These are phyloP conservation scores for Cladobotryum protrusum DNA, from an alignment of 2,329 filamentous ascomycete genomes.

Conservation along the genomic window DNA sequence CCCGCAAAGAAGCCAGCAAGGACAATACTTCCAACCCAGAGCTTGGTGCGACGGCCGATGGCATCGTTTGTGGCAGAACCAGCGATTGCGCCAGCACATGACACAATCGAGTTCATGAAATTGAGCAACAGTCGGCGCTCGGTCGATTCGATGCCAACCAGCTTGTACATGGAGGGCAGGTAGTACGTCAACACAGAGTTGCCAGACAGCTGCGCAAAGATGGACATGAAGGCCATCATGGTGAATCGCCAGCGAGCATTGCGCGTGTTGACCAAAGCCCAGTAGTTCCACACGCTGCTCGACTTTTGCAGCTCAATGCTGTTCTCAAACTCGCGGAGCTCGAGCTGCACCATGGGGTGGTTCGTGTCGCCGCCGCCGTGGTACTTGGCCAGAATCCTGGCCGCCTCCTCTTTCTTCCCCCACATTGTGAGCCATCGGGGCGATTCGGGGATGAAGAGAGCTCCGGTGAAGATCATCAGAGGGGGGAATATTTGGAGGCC, in stretches of 20 bases:
- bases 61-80: slow-evolving; percentile 26
- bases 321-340: slow-evolving; percentile 34
- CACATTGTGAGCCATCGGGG: slow-evolving; percentile 36
- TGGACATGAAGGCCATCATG: slow-evolving; percentile 45
- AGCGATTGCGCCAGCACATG: slow-evolving; percentile 34
- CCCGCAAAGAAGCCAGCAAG: slow-evolving; percentile 39
- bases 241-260: slow-evolving; percentile 44
- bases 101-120: slow-evolving; percentile 31
- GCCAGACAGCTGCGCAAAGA: slow-evolving; percentile 49
- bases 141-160: slow-evolving; percentile 48
- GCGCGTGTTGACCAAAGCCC: slow-evolving; percentile 43
- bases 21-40: slow-evolving; percentile 46
- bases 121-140: slow-evolving; percentile 41
- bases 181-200: slow-evolving; percentile 47
- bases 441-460: slow-evolving; percentile 35
- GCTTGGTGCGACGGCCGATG: slow-evolving; percentile 33
- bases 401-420: slow-evolving; percentile 31
- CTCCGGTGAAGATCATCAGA: slow-evolving; percentile 26
- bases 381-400: slow-evolving; percentile 28
- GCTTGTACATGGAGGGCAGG: slow-evolving; percentile 46
- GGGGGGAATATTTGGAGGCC: slow-evolving; percentile 34
- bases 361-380: slow-evolving; percentile 27
- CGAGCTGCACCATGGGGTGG: slow-evolving; percentile 33
- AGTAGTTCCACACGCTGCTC: slow-evolving; percentile 42
- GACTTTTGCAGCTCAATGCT: slow-evolving; percentile 40